These are phyloP conservation scores for Microcera coccophila DNA, from an alignment of 2,329 filamentous ascomycete genomes.

Conservation along the genomic window DNA sequence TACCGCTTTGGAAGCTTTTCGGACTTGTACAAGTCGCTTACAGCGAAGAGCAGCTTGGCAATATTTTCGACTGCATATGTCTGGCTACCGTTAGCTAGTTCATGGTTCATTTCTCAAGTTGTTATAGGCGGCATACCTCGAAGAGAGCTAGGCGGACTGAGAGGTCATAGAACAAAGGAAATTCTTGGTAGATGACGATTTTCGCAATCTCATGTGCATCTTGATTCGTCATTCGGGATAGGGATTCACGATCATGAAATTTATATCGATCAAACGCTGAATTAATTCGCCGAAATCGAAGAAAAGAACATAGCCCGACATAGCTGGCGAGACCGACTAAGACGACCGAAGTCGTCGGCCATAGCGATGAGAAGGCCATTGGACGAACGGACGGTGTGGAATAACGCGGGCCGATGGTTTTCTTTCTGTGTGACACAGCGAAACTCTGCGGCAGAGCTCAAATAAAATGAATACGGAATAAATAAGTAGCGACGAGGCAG, in stretches of 20 bases:
- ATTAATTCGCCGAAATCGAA: conserved; percentile 36
- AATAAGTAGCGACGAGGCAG: too few relatives aligned
- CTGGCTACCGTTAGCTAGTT: conserved; percentile 18
- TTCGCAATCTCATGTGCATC: conserved; percentile 45
- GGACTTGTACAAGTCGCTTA: conserved; percentile 34
- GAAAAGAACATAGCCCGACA: conserved; percentile 30
- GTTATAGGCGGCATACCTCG: conserved; percentile 27
- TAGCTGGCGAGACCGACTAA: conserved; percentile 29
- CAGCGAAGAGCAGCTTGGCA: conserved; percentile 34
- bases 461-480: too few relatives aligned
- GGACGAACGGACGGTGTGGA: too few relatives aligned
- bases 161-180: conserved; percentile 37
- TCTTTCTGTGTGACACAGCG: too few relatives aligned
- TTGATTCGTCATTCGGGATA: conserved; percentile 39
- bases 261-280: conserved; percentile 27
- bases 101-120: background rate
- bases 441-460: too few relatives aligned
- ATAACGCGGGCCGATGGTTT: too few relatives aligned
- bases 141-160: conserved; percentile 39
- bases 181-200: conserved; percentile 32
- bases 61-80: conserved; percentile 40
- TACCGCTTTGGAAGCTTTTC: conserved; percentile 36
- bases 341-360: conserved; percentile 5
- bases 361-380: too few relatives aligned
- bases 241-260: conserved; percentile 34